These are phyloP conservation scores for Ulmus americana DNA, from an alignment of 331 rosid species.

Conservation along the genomic window DNA sequence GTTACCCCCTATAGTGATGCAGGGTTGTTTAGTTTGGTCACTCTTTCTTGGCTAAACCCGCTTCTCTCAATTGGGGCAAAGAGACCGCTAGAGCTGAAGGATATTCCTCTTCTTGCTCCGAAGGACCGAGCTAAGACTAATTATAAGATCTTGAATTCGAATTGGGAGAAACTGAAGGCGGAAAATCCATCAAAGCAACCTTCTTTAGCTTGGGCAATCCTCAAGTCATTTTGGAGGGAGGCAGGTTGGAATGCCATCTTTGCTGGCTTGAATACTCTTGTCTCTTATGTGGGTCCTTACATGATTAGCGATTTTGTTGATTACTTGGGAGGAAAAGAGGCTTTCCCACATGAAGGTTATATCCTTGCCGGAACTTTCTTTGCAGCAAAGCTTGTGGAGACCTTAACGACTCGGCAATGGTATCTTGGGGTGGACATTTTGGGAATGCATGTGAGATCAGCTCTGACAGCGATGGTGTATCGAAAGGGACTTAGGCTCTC, in stretches of 20 bases:
- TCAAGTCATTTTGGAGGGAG: constrained; percentile 88
- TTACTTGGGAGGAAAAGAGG: constrained; percentile 78
- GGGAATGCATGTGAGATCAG: constrained; percentile 97
- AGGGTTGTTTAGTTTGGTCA: constrained; percentile 67
- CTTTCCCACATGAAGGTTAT: constrained; percentile 81
- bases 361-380: constrained; percentile 83
- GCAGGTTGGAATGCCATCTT: constrained; percentile 87
- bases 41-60: constrained; percentile 78
- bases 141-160: constrained; percentile 63
- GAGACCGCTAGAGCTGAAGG: constrained; percentile 95
- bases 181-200: constrained; percentile 54
- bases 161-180: constrained; percentile 88
- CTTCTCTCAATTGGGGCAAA: constrained; percentile 84
- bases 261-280: constrained; percentile 85
- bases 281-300: constrained; percentile 87
- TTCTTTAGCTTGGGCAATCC: constrained; percentile 88
- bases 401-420: constrained; percentile 91
- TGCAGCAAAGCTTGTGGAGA: constrained; percentile 82
- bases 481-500: constrained; percentile 86
- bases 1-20: constrained; percentile 84
- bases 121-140: constrained; percentile 74
- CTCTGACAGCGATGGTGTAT: constrained; percentile 91
- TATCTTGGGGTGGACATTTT: constrained; percentile 93
- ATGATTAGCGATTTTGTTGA: constrained; percentile 95
- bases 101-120: constrained; percentile 89